A percentile compares a stretch with the other conserved stretches of the same genome.
phyloP scores from a whole-genome alignment of 2,329 filamentous ascomycete genomes.

The Aspergillus aculeatus region DNA sequence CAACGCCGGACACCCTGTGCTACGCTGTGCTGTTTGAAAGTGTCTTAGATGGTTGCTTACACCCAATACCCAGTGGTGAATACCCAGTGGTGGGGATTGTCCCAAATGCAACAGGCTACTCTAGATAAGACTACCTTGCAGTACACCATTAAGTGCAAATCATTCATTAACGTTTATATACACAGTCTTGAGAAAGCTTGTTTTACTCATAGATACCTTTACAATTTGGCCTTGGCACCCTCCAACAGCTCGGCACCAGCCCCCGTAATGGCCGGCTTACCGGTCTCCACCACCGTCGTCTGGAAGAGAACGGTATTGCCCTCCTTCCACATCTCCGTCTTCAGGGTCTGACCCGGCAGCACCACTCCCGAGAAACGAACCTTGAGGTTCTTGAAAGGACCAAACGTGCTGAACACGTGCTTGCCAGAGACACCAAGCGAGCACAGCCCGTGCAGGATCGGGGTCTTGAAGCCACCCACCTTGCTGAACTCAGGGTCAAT shows the following conservation, averaged over 20 bases:
- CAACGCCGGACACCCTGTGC: too few relatives aligned
- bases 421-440: conserved; percentile 90
- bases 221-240: conserved; percentile 52
- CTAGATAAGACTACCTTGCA: background rate
- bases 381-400: conserved; percentile 85
- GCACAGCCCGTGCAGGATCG: conserved; percentile 96
- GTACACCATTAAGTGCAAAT: background rate
- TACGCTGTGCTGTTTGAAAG: too few relatives aligned
- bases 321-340: conserved; percentile 94
- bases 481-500: conserved; percentile 93
- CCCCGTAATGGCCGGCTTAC: conserved; percentile 80
- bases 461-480: conserved; percentile 89
- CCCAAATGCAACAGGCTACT: too few relatives aligned
- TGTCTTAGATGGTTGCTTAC: too few relatives aligned
- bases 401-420: conserved; percentile 81
- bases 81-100: too few relatives aligned
- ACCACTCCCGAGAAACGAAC: conserved; percentile 86
- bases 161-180: conserved; percentile 18
- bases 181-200: conserved; percentile 16
- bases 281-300: conserved; percentile 86
- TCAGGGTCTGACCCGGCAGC: conserved; percentile 80
- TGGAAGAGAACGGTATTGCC: conserved; percentile 78
- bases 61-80: too few relatives aligned
- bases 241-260: conserved; percentile 73
- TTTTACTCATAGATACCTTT: conserved; percentile 19